These are phyloP conservation scores for Anacardium occidentale DNA, from an alignment of 345 rosid species.

Conservation along the genomic window DNA sequence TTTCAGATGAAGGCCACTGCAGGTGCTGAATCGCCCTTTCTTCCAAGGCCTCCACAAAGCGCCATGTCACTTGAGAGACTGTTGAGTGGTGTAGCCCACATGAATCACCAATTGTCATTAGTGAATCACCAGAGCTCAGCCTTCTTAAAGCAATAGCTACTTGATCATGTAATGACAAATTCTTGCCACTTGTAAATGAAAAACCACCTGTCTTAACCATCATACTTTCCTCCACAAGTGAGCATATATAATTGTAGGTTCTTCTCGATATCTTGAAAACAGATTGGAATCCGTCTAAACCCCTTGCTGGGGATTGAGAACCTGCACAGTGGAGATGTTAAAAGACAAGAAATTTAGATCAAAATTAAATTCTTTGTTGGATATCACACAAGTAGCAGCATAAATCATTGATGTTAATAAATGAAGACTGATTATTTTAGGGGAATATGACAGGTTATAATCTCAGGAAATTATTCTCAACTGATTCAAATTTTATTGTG, in stretches of 20 bases:
- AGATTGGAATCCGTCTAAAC: conserved; percentile 38
- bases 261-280: conserved; percentile 44
- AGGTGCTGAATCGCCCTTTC: conserved; percentile 55
- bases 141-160: conserved; percentile 65
- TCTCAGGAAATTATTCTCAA: neutral
- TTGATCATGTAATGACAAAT: conserved; percentile 47
- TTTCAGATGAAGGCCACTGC: conserved; percentile 51
- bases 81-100: conserved; percentile 59
- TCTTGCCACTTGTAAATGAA: conserved; percentile 43
- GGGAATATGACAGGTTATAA: neutral
- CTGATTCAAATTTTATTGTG: neutral
- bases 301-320: conserved; percentile 36
- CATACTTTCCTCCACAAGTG: conserved; percentile 54
- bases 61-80: conserved; percentile 69
- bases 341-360: conserved; percentile 13
- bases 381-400: neutral
- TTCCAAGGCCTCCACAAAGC: conserved; percentile 65
- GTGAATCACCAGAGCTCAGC: conserved; percentile 55
- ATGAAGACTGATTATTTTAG: neutral
- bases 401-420: neutral
- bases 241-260: conserved; percentile 58
- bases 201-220: conserved; percentile 39
- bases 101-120: conserved; percentile 45
- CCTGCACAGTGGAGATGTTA: conserved; percentile 34
- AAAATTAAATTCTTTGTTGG: neutral